Conservation (phyloP, 495 filamentous ascomycete genomes). For the Podospora bellae-mahoneyi region DNA sequence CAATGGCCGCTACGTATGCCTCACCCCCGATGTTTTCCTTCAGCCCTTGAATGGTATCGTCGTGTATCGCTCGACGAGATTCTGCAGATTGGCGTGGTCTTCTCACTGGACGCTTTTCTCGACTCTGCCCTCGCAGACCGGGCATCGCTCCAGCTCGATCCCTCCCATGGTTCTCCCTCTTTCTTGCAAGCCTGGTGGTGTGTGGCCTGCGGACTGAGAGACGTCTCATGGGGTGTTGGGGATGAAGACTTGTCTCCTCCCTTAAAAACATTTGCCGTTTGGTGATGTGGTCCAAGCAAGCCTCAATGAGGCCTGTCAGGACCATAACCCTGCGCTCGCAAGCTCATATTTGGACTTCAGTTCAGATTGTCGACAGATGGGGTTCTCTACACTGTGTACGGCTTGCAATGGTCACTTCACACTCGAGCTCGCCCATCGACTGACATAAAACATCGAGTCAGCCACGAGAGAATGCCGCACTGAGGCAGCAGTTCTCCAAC, state of each 20-base stretch:
- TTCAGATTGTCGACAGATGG: not conserved
- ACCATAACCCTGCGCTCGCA: not conserved
- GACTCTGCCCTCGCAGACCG: constrained; percentile 18
- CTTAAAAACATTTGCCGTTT: constrained; percentile 78
- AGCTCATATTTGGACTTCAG: not conserved
- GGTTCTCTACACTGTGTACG: not conserved
- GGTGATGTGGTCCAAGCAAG: constrained; percentile 21
- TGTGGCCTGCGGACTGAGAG: constrained; percentile 47
- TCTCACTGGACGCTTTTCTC: constrained; percentile 67
- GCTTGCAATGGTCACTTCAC: not conserved
- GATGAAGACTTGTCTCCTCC: constrained; percentile 71
- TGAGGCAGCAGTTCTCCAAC: constrained; percentile 83
- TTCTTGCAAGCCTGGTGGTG: constrained; percentile 43
- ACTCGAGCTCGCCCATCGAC: no score
- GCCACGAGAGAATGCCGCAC: constrained; percentile 87
- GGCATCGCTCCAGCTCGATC: constrained; percentile 72
- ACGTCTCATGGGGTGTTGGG: constrained; percentile 69
- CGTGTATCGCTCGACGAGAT: constrained; percentile 47
- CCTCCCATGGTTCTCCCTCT: constrained; percentile 60
- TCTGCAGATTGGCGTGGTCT: constrained; percentile 67
- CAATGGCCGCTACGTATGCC: constrained; percentile 65
- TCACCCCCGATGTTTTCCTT: constrained; percentile 43
- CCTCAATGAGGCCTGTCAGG: constrained; percentile 9
- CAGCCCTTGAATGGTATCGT: constrained; percentile 50
- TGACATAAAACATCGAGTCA: constrained; percentile 79